phyloP scores from a whole-genome alignment of 768 basidiomycete species.

The Lactifluus hygrophoroides region DNA sequence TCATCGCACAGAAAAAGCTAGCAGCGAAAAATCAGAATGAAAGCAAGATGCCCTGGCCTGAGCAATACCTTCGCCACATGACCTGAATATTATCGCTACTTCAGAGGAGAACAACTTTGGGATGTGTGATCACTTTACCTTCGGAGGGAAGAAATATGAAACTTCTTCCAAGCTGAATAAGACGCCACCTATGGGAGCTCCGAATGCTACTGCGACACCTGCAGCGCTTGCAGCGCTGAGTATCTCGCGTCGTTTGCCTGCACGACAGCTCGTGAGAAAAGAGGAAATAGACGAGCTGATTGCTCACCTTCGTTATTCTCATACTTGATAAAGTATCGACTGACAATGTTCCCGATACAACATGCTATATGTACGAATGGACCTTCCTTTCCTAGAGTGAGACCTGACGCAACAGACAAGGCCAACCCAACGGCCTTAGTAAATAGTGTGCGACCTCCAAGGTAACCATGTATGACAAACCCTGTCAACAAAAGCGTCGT shows the following conservation, averaged over 20 bases:
- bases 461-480: constrained; percentile 96
- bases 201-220: constrained; percentile 95
- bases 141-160: constrained; percentile 93
- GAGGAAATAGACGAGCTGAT: background rate
- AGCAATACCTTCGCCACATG: constrained; percentile 82
- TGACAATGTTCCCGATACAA: constrained; percentile 89
- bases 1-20: constrained; percentile 97
- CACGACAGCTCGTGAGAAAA: background rate
- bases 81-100: constrained; percentile 36
- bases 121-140: constrained; percentile 36
- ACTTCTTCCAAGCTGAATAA: constrained; percentile 93
- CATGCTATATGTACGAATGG: constrained; percentile 89
- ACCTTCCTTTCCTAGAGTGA: constrained; percentile 75
- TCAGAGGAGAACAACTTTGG: background rate
- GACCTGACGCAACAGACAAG: constrained; percentile 85
- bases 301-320: constrained; percentile 81
- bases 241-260: constrained; percentile 90
- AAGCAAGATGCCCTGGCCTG: constrained; percentile 2
- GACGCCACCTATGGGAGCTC: constrained; percentile 91
- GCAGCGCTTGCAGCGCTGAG: constrained; percentile 95
- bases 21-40: constrained; percentile 27
- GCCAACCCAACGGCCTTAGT: constrained; percentile 87
- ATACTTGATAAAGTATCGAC: constrained; percentile 79
- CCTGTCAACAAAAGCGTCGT: constrained; percentile 35
- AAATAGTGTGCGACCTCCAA: constrained; percentile 82